phyloP scores from a whole-genome alignment of 2,329 filamentous ascomycete species.

The Didymella lethalis region DNA sequence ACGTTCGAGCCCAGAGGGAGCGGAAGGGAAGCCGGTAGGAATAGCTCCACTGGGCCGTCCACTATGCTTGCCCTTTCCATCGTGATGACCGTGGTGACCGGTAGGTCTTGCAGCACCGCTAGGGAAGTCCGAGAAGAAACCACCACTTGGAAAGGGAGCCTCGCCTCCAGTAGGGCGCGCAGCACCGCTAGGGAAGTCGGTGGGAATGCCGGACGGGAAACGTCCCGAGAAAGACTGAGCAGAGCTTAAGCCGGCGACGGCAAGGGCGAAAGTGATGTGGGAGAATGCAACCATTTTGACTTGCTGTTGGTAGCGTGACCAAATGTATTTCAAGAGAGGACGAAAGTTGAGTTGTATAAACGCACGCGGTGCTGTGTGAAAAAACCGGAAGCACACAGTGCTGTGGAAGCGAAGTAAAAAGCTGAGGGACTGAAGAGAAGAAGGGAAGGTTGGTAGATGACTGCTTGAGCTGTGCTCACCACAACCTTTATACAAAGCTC shows the following conservation, averaged over 20 bases:
- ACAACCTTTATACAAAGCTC: constrained; percentile 3
- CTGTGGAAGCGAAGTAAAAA: constrained; percentile 10
- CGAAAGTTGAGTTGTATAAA: not conserved
- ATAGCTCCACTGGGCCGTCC: not conserved
- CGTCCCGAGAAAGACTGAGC: constrained; percentile 12
- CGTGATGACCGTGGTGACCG: constrained; percentile 11
- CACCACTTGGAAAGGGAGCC: constrained; percentile 10
- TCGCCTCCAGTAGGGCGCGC: constrained; percentile 10
- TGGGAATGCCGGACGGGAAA: constrained; percentile 1
- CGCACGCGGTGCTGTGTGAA: constrained; percentile 6
- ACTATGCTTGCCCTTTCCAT: constrained; percentile 1
- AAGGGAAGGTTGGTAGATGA: constrained; percentile 18
- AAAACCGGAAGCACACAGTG: constrained; percentile 20
- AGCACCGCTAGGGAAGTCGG: constrained; percentile 4
- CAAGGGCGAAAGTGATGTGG: constrained; percentile 13
- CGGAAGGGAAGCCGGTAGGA: not conserved
- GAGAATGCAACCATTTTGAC: constrained; percentile 23
- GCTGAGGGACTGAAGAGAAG: constrained; percentile 9
- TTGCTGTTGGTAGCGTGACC: not conserved
- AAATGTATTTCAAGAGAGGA: not conserved
- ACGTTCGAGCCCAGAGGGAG: constrained; percentile 9
- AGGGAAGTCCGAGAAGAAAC: constrained; percentile 9
- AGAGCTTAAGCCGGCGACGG: constrained; percentile 17
- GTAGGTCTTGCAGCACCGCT: constrained; percentile 12
- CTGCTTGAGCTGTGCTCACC: not conserved